Percentiles rank a stretch among this genome's conserved stretches.
phyloP scores from a whole-genome alignment of 306 rosid genomes.

The Lotus japonicus region DNA sequence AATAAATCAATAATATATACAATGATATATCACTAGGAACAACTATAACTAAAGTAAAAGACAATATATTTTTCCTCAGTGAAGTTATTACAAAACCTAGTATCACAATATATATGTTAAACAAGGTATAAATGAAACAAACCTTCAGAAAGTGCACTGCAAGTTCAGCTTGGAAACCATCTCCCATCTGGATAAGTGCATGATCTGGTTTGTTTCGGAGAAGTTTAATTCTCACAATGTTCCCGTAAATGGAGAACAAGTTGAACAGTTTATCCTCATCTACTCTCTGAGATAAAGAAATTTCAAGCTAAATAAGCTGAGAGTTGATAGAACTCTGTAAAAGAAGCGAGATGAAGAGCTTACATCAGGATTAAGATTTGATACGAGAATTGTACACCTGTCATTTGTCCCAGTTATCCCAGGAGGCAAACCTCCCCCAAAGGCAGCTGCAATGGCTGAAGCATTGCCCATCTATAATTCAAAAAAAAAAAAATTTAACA shows the following conservation, averaged over 20 bases:
- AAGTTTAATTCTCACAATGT: constrained; percentile 86
- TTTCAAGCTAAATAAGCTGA: constrained; percentile 3
- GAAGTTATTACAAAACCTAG: neutral
- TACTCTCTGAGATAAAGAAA: constrained; percentile 53
- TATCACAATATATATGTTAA: neutral
- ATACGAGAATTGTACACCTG: constrained; percentile 81
- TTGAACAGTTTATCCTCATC: constrained; percentile 95
- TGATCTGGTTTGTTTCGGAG: constrained; percentile 92
- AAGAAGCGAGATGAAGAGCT: constrained; percentile 20
- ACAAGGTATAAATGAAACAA: constrained; percentile 18
- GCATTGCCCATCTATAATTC: constrained; percentile 68
- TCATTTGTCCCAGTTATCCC: constrained; percentile 90
- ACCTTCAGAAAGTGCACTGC: constrained; percentile 95
- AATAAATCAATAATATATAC: too few relatives aligned
- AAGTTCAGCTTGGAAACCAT: constrained; percentile 92
- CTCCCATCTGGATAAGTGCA: constrained; percentile 94
- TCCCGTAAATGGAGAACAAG: constrained; percentile 86
- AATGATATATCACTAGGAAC: too few relatives aligned
- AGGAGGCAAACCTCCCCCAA: constrained; percentile 93
- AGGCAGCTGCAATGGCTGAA: constrained; percentile 86
- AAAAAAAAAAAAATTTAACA: neutral
- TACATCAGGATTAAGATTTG: constrained; percentile 87
- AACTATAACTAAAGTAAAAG: neutral
- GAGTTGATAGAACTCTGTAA: neutral
- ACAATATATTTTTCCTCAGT: neutral